Percentiles rank a stretch among this genome's conserved stretches.
phyloP scores from a whole-genome alignment of 441 rosid genomes.

The Populus hybrid region DNA sequence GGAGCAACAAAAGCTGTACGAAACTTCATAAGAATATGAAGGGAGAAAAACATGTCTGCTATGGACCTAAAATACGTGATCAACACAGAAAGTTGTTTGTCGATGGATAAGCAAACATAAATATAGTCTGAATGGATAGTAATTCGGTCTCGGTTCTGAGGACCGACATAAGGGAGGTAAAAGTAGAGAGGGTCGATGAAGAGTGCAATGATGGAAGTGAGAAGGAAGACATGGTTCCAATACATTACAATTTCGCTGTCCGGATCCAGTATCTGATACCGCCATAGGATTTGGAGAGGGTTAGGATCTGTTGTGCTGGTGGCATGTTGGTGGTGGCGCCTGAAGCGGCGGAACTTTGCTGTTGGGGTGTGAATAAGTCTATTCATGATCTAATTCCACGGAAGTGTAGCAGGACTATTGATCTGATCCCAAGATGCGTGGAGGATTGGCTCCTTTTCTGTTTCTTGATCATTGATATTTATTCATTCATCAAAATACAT shows the following conservation, averaged over 20 bases:
- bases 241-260: slow-evolving; percentile 57
- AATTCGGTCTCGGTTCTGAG: neutral
- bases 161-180: slow-evolving; percentile 49
- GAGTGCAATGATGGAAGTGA: slow-evolving; percentile 66
- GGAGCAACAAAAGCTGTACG: slow-evolving; percentile 76
- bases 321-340: slow-evolving; percentile 16
- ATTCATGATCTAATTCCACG: slow-evolving; percentile 7
- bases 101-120: slow-evolving; percentile 48
- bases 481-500: neutral
- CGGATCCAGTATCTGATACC: slow-evolving; percentile 67
- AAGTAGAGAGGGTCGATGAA: slow-evolving; percentile 86
- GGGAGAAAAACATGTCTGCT: slow-evolving; percentile 56
- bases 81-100: slow-evolving; percentile 39
- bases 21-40: slow-evolving; percentile 71
- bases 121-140: slow-evolving; percentile 12
- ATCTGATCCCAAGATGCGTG: neutral
- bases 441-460: neutral
- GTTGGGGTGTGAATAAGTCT: slow-evolving; percentile 2
- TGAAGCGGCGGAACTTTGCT: slow-evolving; percentile 18
- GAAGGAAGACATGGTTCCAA: slow-evolving; percentile 83
- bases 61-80: slow-evolving; percentile 63
- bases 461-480: neutral
- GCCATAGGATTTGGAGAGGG: slow-evolving; percentile 51
- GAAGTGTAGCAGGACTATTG: neutral
- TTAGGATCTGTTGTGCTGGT: slow-evolving; percentile 27